Percentiles rank a stretch among this genome's conserved stretches.
Evolutionary conservation across 495 filamentous ascomycete species (phyloP).

Genomic region (Neurospora sp.): DNA sequence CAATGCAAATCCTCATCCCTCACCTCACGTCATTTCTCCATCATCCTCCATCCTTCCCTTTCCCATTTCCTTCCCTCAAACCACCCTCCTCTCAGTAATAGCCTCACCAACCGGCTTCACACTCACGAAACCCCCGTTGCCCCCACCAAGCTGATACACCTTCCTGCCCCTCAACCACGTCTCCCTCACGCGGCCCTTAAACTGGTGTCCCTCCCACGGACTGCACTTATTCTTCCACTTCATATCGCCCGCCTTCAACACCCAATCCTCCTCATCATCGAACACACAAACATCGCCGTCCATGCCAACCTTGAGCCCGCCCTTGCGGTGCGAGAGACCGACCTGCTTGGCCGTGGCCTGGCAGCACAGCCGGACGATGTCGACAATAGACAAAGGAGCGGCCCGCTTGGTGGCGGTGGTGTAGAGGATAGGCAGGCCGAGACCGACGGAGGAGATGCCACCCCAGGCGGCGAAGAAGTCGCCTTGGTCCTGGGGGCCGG

Average conservation of each 20-base stretch:
- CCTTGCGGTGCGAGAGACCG: conserved; percentile 73
- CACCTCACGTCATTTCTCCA: not conserved
- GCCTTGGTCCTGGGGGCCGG: conserved; percentile 30
- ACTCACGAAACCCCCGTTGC: conserved; percentile 29
- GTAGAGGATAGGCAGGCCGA: conserved; percentile 86
- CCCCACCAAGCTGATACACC: conserved; percentile 49
- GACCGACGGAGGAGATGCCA: conserved; percentile 85
- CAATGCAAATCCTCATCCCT: not conserved
- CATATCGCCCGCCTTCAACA: conserved; percentile 57
- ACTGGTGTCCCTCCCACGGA: conserved; percentile 76
- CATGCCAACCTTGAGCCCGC: conserved; percentile 70
- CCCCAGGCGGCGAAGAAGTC: conserved; percentile 97
- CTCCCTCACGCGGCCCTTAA: conserved; percentile 75
- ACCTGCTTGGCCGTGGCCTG: conserved; percentile 86
- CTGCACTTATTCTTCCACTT: conserved; percentile 91
- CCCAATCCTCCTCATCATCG: conserved; percentile 72
- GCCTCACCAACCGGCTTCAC: conserved; percentile 30
- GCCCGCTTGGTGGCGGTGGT: conserved; percentile 57
- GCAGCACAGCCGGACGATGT: conserved; percentile 77
- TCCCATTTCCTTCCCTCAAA: not conserved
- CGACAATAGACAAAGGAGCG: conserved; percentile 46
- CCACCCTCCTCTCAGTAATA: conserved; percentile 32
- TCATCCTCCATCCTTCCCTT: too few species aligned
- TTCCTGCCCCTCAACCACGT: conserved; percentile 79
- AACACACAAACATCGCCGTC: conserved; percentile 93